Evolutionary conservation across 257 asterid species (phyloP), one percentile per base, ranked within the genome.

Genomic region (Solanum clarkiae): DNA sequence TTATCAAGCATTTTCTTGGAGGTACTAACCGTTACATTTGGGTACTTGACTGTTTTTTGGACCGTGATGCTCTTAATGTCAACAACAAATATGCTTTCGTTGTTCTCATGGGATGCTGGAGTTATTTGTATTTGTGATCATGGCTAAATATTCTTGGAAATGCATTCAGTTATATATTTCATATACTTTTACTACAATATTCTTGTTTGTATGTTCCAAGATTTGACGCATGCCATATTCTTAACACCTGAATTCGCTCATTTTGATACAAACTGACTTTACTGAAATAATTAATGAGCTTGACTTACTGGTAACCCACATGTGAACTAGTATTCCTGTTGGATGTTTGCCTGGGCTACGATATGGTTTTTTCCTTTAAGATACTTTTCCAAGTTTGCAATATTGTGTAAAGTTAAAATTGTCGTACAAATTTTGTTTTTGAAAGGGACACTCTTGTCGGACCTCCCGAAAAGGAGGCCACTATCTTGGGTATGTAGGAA

Each of bases 1-100:
- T 74, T 95, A 82, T 97, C 99, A 4, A 95, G 95, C 94, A 91
- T 97, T 86, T 94, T 95, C 90, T 87, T 97, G 88, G 99, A 95
- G 99, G 99, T 95, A 87, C 80, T 45, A 44, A 83, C 72, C 45
- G 1, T 51, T 51, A 29, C 14, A 44, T 83, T 81, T 57, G 49
- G 42, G 40, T 49, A 40, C 51, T 63, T 77, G 24, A 20, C 17
- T n/a, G 59, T 11, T 77, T 59, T 65, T 53, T 80, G 22, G 57
- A 10, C 65, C 9, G 26, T 79, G 82, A 49, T 24, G 7, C 82
- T 51, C 62, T 15, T 36, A 13, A 15, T 24, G 82, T 24, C 51
- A 15, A 51, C 45, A 49, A 77, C 62, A 77, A 24, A 49, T 24
- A 24, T 51, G 44, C 45, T 13, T 24, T 75, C 62, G 44, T 13